phyloP scores from a whole-genome alignment of 2,329 filamentous ascomycete genomes.

The Taxawa tesnikishii region DNA sequence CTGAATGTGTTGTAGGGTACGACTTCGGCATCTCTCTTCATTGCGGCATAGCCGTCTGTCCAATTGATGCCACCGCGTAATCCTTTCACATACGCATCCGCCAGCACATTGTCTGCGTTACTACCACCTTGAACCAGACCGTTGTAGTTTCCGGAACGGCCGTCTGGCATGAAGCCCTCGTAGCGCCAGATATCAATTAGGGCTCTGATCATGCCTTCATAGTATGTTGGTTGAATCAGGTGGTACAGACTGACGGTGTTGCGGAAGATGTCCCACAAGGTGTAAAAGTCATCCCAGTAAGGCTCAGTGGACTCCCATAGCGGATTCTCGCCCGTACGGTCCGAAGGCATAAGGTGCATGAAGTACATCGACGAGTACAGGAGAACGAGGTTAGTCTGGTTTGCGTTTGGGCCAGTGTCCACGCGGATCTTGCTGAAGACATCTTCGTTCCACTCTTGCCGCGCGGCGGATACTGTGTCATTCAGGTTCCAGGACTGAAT shows the following conservation, averaged over 20 bases:
- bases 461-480: slow-evolving; percentile 17
- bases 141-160: slow-evolving; percentile 55
- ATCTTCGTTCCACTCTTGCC: slow-evolving; percentile 48
- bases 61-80: slow-evolving; percentile 52
- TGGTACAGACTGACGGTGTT: slow-evolving; percentile 55
- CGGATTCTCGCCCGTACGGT: slow-evolving; percentile 60
- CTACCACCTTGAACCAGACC: slow-evolving; percentile 51
- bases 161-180: slow-evolving; percentile 61
- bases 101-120: slow-evolving; percentile 60
- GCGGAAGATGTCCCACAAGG: slow-evolving; percentile 54
- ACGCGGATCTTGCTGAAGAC: slow-evolving; percentile 50
- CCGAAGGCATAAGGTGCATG: slow-evolving; percentile 56
- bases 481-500: slow-evolving; percentile 31
- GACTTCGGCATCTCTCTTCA: slow-evolving; percentile 55
- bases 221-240: slow-evolving; percentile 48
- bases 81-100: slow-evolving; percentile 60
- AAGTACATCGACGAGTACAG: slow-evolving; percentile 56
- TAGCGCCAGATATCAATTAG: slow-evolving; percentile 58
- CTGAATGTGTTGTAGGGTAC: slow-evolving; percentile 48
- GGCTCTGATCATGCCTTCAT: slow-evolving; percentile 54
- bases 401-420: neutral
- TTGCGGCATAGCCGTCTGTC: slow-evolving; percentile 48
- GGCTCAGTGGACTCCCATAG: slow-evolving; percentile 52
- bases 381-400: neutral
- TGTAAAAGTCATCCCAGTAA: slow-evolving; percentile 62